Conservation (phyloP, 148 eudicot species). For the Oxyria digyna region DNA sequence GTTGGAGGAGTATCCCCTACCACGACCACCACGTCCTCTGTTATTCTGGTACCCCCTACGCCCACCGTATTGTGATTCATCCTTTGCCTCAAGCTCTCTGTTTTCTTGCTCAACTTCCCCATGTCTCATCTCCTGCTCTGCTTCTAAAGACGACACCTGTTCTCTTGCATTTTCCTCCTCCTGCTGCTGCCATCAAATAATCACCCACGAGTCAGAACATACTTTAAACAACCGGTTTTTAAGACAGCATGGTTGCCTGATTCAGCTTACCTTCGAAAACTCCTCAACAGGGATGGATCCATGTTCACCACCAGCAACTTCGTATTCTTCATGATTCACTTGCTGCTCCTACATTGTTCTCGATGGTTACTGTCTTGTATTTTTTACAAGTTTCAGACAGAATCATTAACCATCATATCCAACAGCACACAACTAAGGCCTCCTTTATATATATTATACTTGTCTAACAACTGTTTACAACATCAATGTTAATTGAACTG, state of each 20-base stretch:
- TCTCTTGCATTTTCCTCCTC: conserved; percentile 32
- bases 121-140: conserved; percentile 21
- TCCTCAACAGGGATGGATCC: conserved; percentile 38
- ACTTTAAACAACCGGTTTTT: too few species aligned
- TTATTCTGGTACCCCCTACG: conserved; percentile 21
- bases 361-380: too few species aligned
- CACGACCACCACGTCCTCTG: conserved; percentile 49
- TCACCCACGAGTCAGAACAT: too few species aligned
- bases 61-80: conserved; percentile 25
- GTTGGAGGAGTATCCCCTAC: conserved; percentile 49
- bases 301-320: conserved; percentile 22
- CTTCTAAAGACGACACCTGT: conserved; percentile 17
- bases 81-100: conserved; percentile 23
- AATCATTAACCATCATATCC: not conserved
- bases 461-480: not conserved
- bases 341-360: conserved; percentile 41
- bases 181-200: conserved; percentile 21
- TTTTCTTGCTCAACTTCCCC: conserved; percentile 19
- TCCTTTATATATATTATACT: not conserved
- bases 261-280: conserved; percentile 32
- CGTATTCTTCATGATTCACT: conserved; percentile 35
- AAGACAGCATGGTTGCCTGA: not conserved
- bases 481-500: not conserved
- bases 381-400: not conserved
- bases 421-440: not conserved